Evolutionary conservation across 495 filamentous ascomycete genomes (phyloP).

Genomic region (Apiosordaria backusii): DNA sequence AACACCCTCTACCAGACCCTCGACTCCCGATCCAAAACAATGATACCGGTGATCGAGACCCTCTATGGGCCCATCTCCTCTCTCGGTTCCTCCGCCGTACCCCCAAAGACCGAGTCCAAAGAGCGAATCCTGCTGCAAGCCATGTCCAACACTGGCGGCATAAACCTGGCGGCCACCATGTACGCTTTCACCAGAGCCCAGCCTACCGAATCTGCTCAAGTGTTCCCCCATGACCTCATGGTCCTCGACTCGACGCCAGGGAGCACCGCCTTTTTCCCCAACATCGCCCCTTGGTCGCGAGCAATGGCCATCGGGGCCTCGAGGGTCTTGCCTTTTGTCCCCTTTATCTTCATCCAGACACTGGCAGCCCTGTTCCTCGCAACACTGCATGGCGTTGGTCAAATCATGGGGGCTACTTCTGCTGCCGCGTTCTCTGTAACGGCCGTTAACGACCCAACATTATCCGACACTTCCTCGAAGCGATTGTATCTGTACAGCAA

Average conservation of each 20-base stretch:
- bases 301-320: slow-evolving; percentile 51
- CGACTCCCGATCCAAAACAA: slow-evolving; percentile 39
- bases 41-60: slow-evolving; percentile 50
- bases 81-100: background rate
- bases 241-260: slow-evolving; percentile 54
- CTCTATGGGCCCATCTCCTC: slow-evolving; percentile 29
- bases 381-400: slow-evolving; percentile 28
- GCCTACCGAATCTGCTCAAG: slow-evolving; percentile 20
- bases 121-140: slow-evolving; percentile 41
- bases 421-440: slow-evolving; percentile 35
- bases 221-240: slow-evolving; percentile 45
- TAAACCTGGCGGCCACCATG: slow-evolving; percentile 47
- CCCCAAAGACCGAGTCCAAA: background rate
- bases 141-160: slow-evolving; percentile 53
- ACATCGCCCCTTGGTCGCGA: slow-evolving; percentile 48
- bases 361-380: slow-evolving; percentile 40
- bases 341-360: slow-evolving; percentile 41
- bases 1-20: slow-evolving; percentile 43
- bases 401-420: slow-evolving; percentile 32
- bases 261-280: slow-evolving; percentile 43
- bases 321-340: slow-evolving; percentile 37
- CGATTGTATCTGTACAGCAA: slow-evolving; percentile 52
- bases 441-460: slow-evolving; percentile 34
- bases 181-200: slow-evolving; percentile 40
- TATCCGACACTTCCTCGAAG: slow-evolving; percentile 29